These are phyloP conservation scores for Vitis hybrid DNA, from an alignment of 177 flowering plant genomes.

Conservation along the genomic window DNA sequence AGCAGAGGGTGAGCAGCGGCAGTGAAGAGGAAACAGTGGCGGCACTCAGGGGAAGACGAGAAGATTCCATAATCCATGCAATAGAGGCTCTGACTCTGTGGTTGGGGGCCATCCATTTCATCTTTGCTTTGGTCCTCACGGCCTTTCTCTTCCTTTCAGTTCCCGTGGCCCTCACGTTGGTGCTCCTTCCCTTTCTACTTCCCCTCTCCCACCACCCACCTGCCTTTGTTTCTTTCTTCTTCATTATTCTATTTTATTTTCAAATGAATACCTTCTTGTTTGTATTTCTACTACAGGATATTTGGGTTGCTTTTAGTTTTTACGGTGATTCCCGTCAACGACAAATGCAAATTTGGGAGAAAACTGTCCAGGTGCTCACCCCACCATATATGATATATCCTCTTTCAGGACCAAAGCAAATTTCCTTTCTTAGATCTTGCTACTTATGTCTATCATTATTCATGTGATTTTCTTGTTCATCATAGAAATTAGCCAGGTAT, in stretches of 20 bases:
- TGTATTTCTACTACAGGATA: slow-evolving; percentile 26
- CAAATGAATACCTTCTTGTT: background rate
- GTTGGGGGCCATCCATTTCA: slow-evolving; percentile 59
- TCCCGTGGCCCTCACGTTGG: slow-evolving; percentile 38
- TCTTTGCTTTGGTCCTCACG: slow-evolving; percentile 24
- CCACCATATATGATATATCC: background rate
- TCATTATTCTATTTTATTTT: background rate
- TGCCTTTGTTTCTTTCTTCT: background rate
- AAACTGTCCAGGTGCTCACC: slow-evolving; percentile 41
- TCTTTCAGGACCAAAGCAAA: no score
- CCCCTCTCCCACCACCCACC: no score
- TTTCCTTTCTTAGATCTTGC: background rate
- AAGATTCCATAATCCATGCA: slow-evolving; percentile 25
- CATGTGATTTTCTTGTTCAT: background rate
- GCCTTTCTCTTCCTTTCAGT: slow-evolving; percentile 48
- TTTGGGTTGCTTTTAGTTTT: slow-evolving; percentile 43
- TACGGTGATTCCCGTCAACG: slow-evolving; percentile 50
- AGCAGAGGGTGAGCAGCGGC: no score
- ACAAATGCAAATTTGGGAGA: slow-evolving; percentile 42
- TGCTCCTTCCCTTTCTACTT: slow-evolving; percentile 3
- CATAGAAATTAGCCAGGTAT: slow-evolving; percentile 37
- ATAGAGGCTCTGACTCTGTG: slow-evolving; percentile 42
- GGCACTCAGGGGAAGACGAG: slow-evolving; percentile 23
- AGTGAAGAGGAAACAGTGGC: no score
- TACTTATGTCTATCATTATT: no score